phyloP scores from a whole-genome alignment of 1,284 basidiomycete species.

The Ganoderma lucidum region DNA sequence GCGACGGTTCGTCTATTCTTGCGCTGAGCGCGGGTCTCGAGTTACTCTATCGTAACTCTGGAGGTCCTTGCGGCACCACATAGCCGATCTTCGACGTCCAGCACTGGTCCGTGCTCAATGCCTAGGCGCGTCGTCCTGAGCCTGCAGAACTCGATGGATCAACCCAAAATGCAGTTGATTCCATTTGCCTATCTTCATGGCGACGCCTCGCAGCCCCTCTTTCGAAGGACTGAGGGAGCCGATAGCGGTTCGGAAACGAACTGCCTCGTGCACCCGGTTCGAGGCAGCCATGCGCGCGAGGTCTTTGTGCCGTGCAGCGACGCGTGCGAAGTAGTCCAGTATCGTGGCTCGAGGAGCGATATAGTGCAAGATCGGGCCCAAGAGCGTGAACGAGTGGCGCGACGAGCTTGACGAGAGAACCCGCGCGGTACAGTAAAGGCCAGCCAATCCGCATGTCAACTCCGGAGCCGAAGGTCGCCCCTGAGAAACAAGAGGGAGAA shows the following conservation, averaged over 20 bases:
- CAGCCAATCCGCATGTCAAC: neutral
- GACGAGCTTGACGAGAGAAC: neutral
- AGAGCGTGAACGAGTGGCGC: neutral
- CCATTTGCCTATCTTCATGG: conserved; percentile 37
- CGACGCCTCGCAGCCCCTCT: conserved; percentile 36
- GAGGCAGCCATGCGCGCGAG: conserved; percentile 30
- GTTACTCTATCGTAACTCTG: conserved; percentile 7
- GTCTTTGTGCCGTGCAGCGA: conserved; percentile 20
- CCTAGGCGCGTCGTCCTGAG: conserved; percentile 7
- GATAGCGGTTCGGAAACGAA: conserved; percentile 25
- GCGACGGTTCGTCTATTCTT: neutral
- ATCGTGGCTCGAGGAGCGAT: conserved; percentile 13
- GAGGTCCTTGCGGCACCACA: neutral
- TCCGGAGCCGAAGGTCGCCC: conserved; percentile 6
- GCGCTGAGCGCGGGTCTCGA: neutral
- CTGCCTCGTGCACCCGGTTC: conserved; percentile 36
- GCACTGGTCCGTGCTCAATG: neutral
- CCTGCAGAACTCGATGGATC: conserved; percentile 14
- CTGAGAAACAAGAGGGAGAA: neutral
- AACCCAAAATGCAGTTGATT: conserved; percentile 20
- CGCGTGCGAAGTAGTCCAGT: conserved; percentile 14
- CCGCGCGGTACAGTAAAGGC: neutral
- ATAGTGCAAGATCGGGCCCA: neutral
- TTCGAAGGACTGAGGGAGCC: conserved; percentile 28
- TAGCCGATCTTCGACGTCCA: neutral